Percentiles rank a stretch among this genome's conserved stretches.
Evolutionary conservation across 2,329 filamentous ascomycete genomes (phyloP).

Genomic region (Diaporthe eres): DNA sequence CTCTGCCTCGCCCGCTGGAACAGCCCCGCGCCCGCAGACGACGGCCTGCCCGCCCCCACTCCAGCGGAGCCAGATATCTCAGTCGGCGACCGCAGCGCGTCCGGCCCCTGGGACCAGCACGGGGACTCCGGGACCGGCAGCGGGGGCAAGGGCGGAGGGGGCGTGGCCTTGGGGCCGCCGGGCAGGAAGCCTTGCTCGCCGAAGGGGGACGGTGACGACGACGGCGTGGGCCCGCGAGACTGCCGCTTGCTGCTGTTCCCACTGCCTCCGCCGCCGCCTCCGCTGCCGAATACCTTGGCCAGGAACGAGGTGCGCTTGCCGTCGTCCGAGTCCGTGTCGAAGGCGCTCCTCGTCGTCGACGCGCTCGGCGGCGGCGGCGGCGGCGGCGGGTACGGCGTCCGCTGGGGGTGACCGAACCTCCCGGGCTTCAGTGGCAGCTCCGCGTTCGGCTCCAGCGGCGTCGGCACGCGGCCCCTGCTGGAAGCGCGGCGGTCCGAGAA

Average conservation of each 20-base stretch:
- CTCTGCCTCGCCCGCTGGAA: slow-evolving; percentile 38
- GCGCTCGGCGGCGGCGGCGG: slow-evolving; percentile 28
- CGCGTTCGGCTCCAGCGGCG: slow-evolving; percentile 18
- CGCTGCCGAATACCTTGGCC: slow-evolving; percentile 25
- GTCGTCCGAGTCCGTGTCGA: slow-evolving; percentile 35
- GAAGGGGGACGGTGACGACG: background rate
- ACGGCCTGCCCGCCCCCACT: background rate
- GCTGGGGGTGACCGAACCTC: background rate
- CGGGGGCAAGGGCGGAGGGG: background rate
- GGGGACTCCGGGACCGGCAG: background rate
- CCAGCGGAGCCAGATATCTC: background rate
- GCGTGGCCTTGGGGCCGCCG: background rate
- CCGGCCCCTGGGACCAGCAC: background rate
- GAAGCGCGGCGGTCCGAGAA: slow-evolving; percentile 36
- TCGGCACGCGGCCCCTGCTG: slow-evolving; percentile 10
- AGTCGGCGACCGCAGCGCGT: background rate
- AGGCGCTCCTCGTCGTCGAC: slow-evolving; percentile 4
- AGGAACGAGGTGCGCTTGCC: slow-evolving; percentile 36
- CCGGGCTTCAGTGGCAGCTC: background rate
- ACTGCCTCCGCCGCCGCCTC: background rate
- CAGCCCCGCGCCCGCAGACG: slow-evolving; percentile 12
- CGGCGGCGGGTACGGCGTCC: slow-evolving; percentile 38
- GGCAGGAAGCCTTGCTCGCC: background rate
- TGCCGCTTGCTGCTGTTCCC: slow-evolving; percentile 13
- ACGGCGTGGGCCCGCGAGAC: slow-evolving; percentile 6